A percentile compares a stretch with the other conserved stretches of the same genome.
Evolutionary conservation across 345 rosid species (phyloP).

Genomic region (Salix udensis): DNA sequence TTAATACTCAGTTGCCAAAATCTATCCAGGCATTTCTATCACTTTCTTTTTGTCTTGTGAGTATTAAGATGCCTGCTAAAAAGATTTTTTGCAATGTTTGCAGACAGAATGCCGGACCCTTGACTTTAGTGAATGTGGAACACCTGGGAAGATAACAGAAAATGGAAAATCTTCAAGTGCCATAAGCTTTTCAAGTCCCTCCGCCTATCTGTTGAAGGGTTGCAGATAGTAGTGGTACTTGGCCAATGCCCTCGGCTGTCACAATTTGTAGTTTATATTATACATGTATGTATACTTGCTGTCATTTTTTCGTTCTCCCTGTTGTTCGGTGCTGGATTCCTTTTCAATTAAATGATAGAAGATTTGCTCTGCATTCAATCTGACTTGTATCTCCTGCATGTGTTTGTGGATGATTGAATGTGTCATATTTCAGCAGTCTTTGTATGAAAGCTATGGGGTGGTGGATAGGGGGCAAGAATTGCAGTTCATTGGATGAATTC

Average conservation of each 20-base stretch:
- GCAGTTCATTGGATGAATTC: too few relatives aligned
- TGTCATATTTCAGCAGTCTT: too few relatives aligned
- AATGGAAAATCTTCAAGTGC: slow-evolving; percentile 38
- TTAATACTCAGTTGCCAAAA: neutral
- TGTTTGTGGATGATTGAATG: too few relatives aligned
- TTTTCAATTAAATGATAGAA: slow-evolving; percentile 16
- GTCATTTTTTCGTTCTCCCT: neutral
- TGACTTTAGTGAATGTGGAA: slow-evolving; percentile 92
- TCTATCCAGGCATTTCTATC: neutral
- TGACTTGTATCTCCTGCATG: too few relatives aligned
- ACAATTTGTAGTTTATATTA: slow-evolving; percentile 19
- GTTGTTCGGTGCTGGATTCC: slow-evolving; percentile 10
- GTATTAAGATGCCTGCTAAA: neutral
- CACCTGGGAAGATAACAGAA: slow-evolving; percentile 60
- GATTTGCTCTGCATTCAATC: neutral
- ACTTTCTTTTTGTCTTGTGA: neutral
- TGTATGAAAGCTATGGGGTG: too few relatives aligned
- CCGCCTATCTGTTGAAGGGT: slow-evolving; percentile 75
- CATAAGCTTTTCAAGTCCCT: slow-evolving; percentile 53
- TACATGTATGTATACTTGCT: slow-evolving; percentile 1
- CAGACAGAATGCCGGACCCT: slow-evolving; percentile 83
- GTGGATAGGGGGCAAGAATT: too few relatives aligned
- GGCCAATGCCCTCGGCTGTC: slow-evolving; percentile 12
- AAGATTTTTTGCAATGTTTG: slow-evolving; percentile 9
- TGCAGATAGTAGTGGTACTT: slow-evolving; percentile 62